A percentile compares a stretch with the other conserved stretches of the same genome.
Evolutionary conservation across 768 basidiomycete genomes (phyloP).

Genomic region (Suillus bovinus): DNA sequence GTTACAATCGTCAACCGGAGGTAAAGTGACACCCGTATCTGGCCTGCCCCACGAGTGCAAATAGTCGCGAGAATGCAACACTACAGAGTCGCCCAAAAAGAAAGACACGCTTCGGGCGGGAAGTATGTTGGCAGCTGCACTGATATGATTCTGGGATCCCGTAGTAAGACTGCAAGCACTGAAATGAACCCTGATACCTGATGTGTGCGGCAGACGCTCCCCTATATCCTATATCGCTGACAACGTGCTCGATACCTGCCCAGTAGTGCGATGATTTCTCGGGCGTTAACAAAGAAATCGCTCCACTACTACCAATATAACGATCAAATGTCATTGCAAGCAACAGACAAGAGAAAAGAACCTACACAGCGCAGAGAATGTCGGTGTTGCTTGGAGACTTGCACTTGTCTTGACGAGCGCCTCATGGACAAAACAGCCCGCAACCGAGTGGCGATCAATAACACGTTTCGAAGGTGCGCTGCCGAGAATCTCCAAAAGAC

Average conservation of each 20-base stretch:
- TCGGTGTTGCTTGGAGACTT: not conserved
- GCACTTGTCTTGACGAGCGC: not conserved
- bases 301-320: not conserved
- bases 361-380: not conserved
- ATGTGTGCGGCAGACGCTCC: not conserved
- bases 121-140: not conserved
- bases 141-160: not conserved
- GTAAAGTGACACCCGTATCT: not conserved
- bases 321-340: not conserved
- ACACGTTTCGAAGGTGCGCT: constrained; percentile 5
- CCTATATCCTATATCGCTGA: not conserved
- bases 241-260: not conserved
- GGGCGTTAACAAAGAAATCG: not conserved
- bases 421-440: constrained; percentile 5
- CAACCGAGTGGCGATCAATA: not conserved
- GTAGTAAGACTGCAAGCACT: not conserved
- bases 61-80: not conserved
- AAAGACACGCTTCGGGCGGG: not conserved
- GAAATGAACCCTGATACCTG: constrained; percentile 2
- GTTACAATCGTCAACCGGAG: not conserved
- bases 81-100: not conserved
- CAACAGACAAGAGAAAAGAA: not conserved
- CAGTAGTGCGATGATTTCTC: not conserved
- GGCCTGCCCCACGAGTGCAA: not conserved
- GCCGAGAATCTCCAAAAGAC: not conserved